A percentile compares a stretch with the other conserved stretches of the same genome.
These are phyloP conservation scores for Sphenostylis stenocarpa DNA, from an alignment of 306 rosid species.

Conservation along the genomic window DNA sequence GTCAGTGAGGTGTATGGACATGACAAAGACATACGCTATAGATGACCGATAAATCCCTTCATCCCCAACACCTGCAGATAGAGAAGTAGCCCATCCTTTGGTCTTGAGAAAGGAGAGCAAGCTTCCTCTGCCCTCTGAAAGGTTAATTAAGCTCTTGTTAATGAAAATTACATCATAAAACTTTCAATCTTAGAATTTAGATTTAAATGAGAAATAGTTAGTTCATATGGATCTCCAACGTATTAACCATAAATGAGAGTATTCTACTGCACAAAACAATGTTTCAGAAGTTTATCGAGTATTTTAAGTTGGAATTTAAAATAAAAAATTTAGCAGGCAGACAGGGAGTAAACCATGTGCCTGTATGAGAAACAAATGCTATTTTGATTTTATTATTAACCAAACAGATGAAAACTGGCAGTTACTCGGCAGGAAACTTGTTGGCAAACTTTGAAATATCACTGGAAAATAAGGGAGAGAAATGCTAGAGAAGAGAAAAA, in stretches of 20 bases:
- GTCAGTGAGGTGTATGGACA: slow-evolving; percentile 90
- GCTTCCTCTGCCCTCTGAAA: slow-evolving; percentile 95
- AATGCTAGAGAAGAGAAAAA: neutral
- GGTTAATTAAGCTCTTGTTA: slow-evolving; percentile 36
- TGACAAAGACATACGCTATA: slow-evolving; percentile 69
- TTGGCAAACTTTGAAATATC: slow-evolving; percentile 20
- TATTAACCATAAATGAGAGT: slow-evolving; percentile 10
- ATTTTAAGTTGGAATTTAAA: slow-evolving; percentile 7
- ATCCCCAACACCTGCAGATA: slow-evolving; percentile 92
- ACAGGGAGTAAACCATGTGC: neutral
- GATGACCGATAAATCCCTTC: slow-evolving; percentile 77
- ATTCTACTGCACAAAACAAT: slow-evolving; percentile 16
- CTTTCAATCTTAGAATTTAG: slow-evolving; percentile 4
- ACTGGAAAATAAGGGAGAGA: slow-evolving; percentile 2
- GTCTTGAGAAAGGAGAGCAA: slow-evolving; percentile 77
- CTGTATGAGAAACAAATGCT: neutral
- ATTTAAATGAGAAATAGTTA: slow-evolving; percentile 18
- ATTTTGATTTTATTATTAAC: neutral
- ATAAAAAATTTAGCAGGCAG: neutral
- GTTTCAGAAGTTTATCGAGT: slow-evolving; percentile 18
- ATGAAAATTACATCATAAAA: slow-evolving; percentile 24
- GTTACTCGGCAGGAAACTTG: neutral
- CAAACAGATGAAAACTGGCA: slow-evolving; percentile 25
- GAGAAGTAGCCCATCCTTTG: slow-evolving; percentile 89
- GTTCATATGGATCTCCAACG: neutral